Evolutionary conservation across 345 rosid genomes (phyloP), one percentile per base, ranked within the genome.

Genomic region (Firmiana major): DNA sequence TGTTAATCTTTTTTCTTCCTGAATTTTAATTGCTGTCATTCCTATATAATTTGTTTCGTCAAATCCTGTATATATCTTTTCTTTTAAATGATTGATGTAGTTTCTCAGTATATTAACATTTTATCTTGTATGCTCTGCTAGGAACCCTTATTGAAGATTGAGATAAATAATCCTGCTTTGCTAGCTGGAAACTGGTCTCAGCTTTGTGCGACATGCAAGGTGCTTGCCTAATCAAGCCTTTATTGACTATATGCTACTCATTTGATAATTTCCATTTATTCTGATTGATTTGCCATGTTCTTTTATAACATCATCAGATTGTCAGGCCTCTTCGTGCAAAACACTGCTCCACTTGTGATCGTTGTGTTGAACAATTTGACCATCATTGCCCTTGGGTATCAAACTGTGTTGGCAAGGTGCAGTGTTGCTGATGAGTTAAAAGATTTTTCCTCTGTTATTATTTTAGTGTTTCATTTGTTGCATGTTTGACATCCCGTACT

Each of bases 311-410:
- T 64, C 46, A 76, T 64, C 86, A 96, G 98, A 96, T 96, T 77
- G 95, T 96, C 75, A 90, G 97, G 84, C 97, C 99, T 79, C 89
- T 91, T 75, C 99, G 99, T 71, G 99, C 99, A 5, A 92, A 93
- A 88, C 99, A 96, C 83, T 96, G 99, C 78, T 92, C 97, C 75
- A 89, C 94, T 49, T 96, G 98, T 78, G 89, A 91, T 80, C 94
- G 97, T 58, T 96, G 98, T 86, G 98, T 96, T 62, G 97, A 96
- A 79, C 99, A 96, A 80, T 96, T 96, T 87, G 99, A 96, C 77
- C 99, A 96, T 84, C 99, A 96, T 79, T 96, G 97, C 79, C 99
- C 99, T 48, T 96, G 97, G 97, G 95, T 96, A 38, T 93, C 99
- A 78, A 93, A 96, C 82, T 96, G 99, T 84, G 84, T 96, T 70